Conservation (phyloP, 805 yeast genomes). For the Kluyveromyces wickerhamii region DNA sequence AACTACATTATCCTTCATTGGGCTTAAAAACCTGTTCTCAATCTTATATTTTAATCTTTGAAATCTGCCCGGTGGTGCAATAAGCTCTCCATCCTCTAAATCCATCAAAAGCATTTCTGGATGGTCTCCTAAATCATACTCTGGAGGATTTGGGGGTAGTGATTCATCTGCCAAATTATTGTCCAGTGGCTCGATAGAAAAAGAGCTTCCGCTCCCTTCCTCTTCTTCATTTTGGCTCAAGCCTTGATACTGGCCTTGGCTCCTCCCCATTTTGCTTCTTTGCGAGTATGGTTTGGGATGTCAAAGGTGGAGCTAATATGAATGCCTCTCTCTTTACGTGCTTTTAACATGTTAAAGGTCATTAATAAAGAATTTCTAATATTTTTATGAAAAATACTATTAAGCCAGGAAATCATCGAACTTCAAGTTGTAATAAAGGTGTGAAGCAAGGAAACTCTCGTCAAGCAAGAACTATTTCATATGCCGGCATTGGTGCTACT, state of each 20-base stretch:
- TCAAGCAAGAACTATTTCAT: too few species aligned
- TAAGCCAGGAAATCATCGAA: too few species aligned
- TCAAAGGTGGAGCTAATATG: too few species aligned
- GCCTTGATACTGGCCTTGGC: slow-evolving; percentile 10
- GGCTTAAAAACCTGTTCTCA: slow-evolving; percentile 29
- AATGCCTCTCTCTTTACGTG: too few species aligned
- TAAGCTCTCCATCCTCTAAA: slow-evolving; percentile 32
- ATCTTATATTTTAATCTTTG: slow-evolving; percentile 17
- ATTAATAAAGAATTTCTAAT: too few species aligned
- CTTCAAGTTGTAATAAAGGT: too few species aligned
- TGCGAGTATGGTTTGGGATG: too few species aligned
- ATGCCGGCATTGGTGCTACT: too few species aligned
- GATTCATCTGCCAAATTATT: slow-evolving; percentile 7
- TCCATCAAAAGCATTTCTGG: slow-evolving; percentile 28
- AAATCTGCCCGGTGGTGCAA: slow-evolving; percentile 9
- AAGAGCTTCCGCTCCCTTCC: neutral
- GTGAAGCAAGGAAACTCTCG: too few species aligned
- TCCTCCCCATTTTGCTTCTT: slow-evolving; percentile 5
- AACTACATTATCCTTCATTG: slow-evolving; percentile 34
- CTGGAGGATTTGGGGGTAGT: slow-evolving; percentile 29
- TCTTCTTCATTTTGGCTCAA: slow-evolving; percentile 13
- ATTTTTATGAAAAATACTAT: too few species aligned
- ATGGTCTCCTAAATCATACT: slow-evolving; percentile 13
- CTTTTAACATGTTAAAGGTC: too few species aligned
- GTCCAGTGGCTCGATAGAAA: neutral